A percentile compares a stretch with the other conserved stretches of the same genome.
These are phyloP conservation scores for Apiospora sp. DNA, from an alignment of 2,329 filamentous ascomycete genomes.

Conservation along the genomic window DNA sequence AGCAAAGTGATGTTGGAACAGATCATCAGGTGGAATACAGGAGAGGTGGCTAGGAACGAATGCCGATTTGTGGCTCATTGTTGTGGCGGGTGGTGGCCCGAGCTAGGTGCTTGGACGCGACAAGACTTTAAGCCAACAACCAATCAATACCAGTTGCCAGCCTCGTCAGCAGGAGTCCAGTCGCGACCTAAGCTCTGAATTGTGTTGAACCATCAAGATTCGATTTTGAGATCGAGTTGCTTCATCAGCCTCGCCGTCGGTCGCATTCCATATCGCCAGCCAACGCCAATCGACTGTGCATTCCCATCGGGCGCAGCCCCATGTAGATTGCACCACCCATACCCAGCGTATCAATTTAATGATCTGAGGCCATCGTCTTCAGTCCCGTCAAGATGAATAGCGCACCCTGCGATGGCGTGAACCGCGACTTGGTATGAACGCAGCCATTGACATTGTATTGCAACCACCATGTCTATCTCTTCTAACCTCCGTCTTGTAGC, in stretches of 20 bases:
- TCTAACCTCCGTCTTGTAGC: slow-evolving; percentile 54
- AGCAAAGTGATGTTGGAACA: too few relatives aligned
- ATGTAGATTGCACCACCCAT: neutral
- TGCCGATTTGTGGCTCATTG: neutral
- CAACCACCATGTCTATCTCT: slow-evolving; percentile 27
- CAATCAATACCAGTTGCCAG: slow-evolving; percentile 4
- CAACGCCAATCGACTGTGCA: neutral
- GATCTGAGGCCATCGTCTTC: slow-evolving; percentile 19
- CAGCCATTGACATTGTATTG: slow-evolving; percentile 12
- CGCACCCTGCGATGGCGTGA: slow-evolving; percentile 57
- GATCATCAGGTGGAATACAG: too few relatives aligned
- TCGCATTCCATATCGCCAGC: slow-evolving; percentile 3
- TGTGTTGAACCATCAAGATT: slow-evolving; percentile 18
- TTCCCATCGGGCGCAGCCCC: neutral
- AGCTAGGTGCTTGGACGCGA: neutral
- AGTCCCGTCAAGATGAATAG: slow-evolving; percentile 36
- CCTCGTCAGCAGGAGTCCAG: slow-evolving; percentile 10
- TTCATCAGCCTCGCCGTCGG: slow-evolving; percentile 21
- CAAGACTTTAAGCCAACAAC: slow-evolving; percentile 1
- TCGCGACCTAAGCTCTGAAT: slow-evolving; percentile 21
- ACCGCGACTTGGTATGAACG: slow-evolving; percentile 49
- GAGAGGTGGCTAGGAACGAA: neutral
- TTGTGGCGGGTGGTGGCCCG: neutral
- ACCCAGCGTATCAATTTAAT: neutral
- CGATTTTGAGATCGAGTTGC: slow-evolving; percentile 10